Base-by-base conservation (phyloP, 345 rosid genomes). In the Garcia nutans region DNA sequence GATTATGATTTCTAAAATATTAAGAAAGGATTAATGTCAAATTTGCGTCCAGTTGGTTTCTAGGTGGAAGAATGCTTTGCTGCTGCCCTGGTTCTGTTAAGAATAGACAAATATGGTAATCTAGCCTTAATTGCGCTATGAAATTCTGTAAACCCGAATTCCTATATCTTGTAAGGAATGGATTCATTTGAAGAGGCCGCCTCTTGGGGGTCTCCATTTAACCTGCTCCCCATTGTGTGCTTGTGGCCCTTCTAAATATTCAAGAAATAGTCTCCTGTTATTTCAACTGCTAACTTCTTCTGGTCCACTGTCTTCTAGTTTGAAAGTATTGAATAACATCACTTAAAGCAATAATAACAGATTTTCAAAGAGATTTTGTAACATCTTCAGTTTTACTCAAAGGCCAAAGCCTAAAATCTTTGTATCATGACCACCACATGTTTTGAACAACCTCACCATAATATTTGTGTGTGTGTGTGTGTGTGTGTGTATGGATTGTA, bases 271-370 rank as follows among this genome's bases (percentile, higher is more conserved):
- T 50, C 28, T 58, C 60, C 22, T 28, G 9, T 52, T 8, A 28
- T 59, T 64, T 78, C 19, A 42, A 28, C 47, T 23, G 23, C 64
- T 74, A 58, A 66, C 12, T 24, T 44, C 49, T 62, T 78, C 76
- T 45, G 59, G 31, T 54, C 50, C 22, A 24, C 23, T n/a, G 11
- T 62, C 68, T 68, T 52, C 13, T 33, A 44, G 24, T 44, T 44
- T 58, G 67, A 47, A 73, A 75, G 24, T n/a, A 19, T 67, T n/a
- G 41, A 11, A 72, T 54, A 28, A 8, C 54, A 44, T 3, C 28
- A 49, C 45, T 33, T 49, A 7, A 37, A 22, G 37, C 12, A 17
- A 37, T 37, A n/a, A 55, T 4, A 37, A 56, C 0, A 11, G 47
- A 55, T 1, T 23, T 2, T 19, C 33, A 13, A 19, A 12, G 31